phyloP scores from a whole-genome alignment of 371 early-diverging fungal genomes.

The Dipsacomyces acuminosporus region DNA sequence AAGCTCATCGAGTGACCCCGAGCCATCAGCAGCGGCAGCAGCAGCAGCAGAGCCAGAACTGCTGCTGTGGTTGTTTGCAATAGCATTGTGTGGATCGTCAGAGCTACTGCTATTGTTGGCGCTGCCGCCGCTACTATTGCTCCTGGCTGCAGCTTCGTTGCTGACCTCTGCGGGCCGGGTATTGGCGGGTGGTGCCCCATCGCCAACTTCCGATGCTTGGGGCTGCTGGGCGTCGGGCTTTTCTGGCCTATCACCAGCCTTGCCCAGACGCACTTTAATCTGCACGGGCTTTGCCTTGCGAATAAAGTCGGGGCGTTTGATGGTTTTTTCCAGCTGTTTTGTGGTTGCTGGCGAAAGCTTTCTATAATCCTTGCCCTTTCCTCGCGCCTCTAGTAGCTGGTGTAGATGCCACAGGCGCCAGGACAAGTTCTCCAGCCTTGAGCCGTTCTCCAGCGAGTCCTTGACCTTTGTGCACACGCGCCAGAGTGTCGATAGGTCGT shows the following conservation, averaged over 20 bases:
- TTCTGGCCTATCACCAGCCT: conserved; percentile 16
- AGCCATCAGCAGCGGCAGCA: too few species aligned
- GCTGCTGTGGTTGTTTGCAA: too few species aligned
- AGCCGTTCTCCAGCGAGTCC: conserved; percentile 80
- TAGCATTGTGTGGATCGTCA: too few species aligned
- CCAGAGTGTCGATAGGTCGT: conserved; percentile 77
- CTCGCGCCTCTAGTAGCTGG: conserved; percentile 56
- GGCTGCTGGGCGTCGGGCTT: conserved; percentile 6
- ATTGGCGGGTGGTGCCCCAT: too few species aligned
- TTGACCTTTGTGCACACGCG: conserved; percentile 84
- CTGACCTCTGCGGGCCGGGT: too few species aligned
- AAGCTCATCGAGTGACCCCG: background rate
- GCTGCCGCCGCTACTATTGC: too few species aligned
- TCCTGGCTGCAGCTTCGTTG: too few species aligned
- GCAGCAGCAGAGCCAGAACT: too few species aligned
- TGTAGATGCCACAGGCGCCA: conserved; percentile 87
- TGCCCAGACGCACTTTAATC: conserved; percentile 48
- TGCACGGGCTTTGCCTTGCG: conserved; percentile 45
- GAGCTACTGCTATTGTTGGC: too few species aligned
- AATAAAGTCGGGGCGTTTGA: conserved; percentile 30
- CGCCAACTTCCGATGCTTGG: too few species aligned
- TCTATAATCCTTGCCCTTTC: conserved; percentile 44
- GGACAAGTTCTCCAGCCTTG: conserved; percentile 79
- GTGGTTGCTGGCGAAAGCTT: conserved; percentile 48
- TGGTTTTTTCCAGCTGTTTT: conserved; percentile 43